phyloP scores from a whole-genome alignment of 2,329 filamentous ascomycete genomes.

The Ophiostoma ips region DNA sequence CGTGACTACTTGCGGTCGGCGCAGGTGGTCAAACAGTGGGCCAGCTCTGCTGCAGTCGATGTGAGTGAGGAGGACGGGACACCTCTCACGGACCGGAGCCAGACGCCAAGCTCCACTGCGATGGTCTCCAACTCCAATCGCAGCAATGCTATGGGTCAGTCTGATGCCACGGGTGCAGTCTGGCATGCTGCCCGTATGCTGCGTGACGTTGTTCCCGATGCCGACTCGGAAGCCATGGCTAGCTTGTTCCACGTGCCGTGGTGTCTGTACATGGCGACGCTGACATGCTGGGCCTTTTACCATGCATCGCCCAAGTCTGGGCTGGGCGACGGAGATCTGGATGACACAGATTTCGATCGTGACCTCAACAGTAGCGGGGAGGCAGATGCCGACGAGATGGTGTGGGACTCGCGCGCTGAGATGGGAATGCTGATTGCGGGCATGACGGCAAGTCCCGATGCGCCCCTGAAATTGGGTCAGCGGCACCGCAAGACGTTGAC shows the following conservation, averaged over 20 bases:
- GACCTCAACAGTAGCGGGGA: neutral
- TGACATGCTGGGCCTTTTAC: constrained; percentile 12
- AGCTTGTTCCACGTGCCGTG: constrained; percentile 13
- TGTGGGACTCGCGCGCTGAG: constrained; percentile 10
- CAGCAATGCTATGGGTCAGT: neutral
- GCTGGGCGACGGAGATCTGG: neutral
- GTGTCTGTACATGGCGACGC: constrained; percentile 12
- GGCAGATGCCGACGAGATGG: constrained; percentile 8
- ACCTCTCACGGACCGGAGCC: neutral
- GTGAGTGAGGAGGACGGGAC: neutral
- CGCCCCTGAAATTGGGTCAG: neutral
- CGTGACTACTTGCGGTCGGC: constrained; percentile 11
- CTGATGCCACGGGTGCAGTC: constrained; percentile 1
- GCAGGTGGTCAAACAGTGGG: constrained; percentile 11
- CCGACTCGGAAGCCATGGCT: constrained; percentile 10
- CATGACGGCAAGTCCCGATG: constrained; percentile 2
- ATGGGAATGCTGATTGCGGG: constrained; percentile 6
- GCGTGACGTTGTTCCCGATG: constrained; percentile 3
- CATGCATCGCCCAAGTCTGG: constrained; percentile 5
- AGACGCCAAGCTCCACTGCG: neutral
- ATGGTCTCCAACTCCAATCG: neutral
- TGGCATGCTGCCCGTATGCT: constrained; percentile 11
- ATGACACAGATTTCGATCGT: neutral
- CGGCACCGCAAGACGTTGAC: neutral
- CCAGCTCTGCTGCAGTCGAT: neutral